Evolutionary conservation across 2,329 filamentous ascomycete genomes (phyloP), one percentile per base, ranked within the genome.

Genomic region (Paracorniculantispora psalliotae): DNA sequence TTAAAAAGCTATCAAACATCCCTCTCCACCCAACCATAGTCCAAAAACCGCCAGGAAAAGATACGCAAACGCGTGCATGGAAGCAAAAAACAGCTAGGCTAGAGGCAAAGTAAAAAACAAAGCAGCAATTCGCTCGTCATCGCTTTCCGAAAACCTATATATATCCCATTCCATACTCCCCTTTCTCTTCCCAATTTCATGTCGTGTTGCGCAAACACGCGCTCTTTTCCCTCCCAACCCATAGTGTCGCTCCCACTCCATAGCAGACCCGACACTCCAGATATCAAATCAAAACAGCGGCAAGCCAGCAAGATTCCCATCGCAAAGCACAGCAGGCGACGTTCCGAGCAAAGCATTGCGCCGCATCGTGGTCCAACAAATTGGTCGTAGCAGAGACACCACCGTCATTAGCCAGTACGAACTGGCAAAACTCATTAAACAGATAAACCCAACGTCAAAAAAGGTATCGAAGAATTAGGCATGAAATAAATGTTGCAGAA

Each of bases 401-500:
- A 41, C 53, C 53, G 44, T 57, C 54, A 50, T 33, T 57, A 50
- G 33, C 46, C 54, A 57, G 23, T 10, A 19, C 21, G 44, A 26
- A 43, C 28, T 10, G 15, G 13, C 19, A 56, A 48, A 43, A 26
- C 25, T 57, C 33, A 49, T 50, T 57, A 35, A 57, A 43, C 35
- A 50, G 28, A 25, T 57, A 30, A 50, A 33, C 35, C 35, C 54
- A 50, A 50, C 54, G 33, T 33, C 43, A 52, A 37, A 56, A 57
- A 43, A 57, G 54, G 54, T 57, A 57, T 57, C 54, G 33, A 57
- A 57, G 25, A 57, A 49, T 35, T 50, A 57, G 46, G 19, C 54
- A 49, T 30, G n/a, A 47, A 57, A 23, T 57, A 43, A 57, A 49
- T 57, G 46, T 50, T 28, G 54, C 46, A 43, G 23, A 50, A 41